Percentiles rank a stretch among this genome's conserved stretches.
Conservation (phyloP, 331 rosid genomes). For the Spiraea crenata region DNA sequence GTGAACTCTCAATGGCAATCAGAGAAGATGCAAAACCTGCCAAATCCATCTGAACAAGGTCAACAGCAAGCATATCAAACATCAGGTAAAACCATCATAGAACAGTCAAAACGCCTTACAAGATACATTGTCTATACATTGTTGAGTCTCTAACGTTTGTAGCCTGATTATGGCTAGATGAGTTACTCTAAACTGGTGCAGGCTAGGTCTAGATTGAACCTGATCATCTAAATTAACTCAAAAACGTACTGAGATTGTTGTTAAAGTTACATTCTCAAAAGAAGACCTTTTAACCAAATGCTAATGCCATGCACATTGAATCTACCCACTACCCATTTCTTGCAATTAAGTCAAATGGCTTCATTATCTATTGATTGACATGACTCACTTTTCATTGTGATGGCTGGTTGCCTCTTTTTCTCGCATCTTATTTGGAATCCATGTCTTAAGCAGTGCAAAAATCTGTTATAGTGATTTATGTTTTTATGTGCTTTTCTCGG, state of each 20-base stretch:
- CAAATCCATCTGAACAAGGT: not conserved
- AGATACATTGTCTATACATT: not conserved
- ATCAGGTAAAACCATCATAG: conserved; percentile 4
- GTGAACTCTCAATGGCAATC: not conserved
- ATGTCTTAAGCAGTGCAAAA: too few relatives aligned
- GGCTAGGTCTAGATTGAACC: not conserved
- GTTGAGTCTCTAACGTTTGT: not conserved
- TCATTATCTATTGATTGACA: conserved; percentile 1
- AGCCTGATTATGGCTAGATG: not conserved
- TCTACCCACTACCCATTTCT: not conserved
- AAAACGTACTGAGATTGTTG: not conserved
- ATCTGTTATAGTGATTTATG: too few relatives aligned
- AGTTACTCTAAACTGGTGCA: not conserved
- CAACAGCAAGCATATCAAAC: conserved; percentile 9
- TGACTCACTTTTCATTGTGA: not conserved
- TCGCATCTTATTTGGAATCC: not conserved
- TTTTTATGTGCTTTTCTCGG: not conserved
- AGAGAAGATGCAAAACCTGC: not conserved
- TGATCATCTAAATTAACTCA: not conserved
- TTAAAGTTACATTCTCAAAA: too few relatives aligned
- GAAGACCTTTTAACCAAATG: not conserved
- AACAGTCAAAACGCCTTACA: not conserved
- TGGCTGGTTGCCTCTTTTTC: not conserved
- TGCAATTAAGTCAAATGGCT: not conserved
- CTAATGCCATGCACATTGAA: not conserved